Percentiles rank a stretch among this genome's conserved stretches.
phyloP scores from a whole-genome alignment of 495 filamentous ascomycete genomes.

The Lasiosphaeris hirsuta region DNA sequence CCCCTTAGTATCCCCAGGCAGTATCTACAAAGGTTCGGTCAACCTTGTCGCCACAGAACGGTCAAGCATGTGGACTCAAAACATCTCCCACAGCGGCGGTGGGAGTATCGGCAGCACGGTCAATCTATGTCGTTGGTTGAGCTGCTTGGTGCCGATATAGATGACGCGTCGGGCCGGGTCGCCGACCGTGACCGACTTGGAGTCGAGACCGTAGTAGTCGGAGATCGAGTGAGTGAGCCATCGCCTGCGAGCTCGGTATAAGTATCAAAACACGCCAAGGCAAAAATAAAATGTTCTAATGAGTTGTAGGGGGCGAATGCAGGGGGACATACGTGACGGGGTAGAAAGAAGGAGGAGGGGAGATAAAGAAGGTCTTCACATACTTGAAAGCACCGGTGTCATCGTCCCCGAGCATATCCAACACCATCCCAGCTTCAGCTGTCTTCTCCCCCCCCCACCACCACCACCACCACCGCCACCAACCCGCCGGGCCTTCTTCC shows the following conservation, averaged over 20 bases:
- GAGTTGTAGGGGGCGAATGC: no score
- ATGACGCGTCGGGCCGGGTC: constrained; percentile 76
- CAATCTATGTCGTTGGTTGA: constrained; percentile 25
- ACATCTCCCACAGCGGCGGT: constrained; percentile 35
- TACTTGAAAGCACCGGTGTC: constrained; percentile 78
- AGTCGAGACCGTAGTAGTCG: constrained; percentile 84
- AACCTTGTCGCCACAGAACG: neutral
- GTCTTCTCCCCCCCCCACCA: constrained; percentile 64
- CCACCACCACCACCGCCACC: constrained; percentile 58
- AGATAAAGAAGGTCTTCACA: constrained; percentile 31
- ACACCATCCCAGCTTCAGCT: constrained; percentile 69
- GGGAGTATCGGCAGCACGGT: constrained; percentile 18
- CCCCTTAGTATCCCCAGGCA: no score
- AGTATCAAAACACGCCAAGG: neutral
- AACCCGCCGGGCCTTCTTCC: constrained; percentile 40
- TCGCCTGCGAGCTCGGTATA: constrained; percentile 50
- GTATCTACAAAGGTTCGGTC: neutral
- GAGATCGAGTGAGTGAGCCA: constrained; percentile 95
- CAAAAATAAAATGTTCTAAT: neutral
- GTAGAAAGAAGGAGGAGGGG: constrained; percentile 5
- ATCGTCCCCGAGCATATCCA: constrained; percentile 71
- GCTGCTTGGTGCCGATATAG: constrained; percentile 73
- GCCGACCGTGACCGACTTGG: constrained; percentile 76
- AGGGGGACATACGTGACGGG: neutral
- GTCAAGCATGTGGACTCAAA: constrained; percentile 9